Base-by-base conservation (phyloP, 2,329 filamentous ascomycete genomes). In the Neonectria coccinea region DNA sequence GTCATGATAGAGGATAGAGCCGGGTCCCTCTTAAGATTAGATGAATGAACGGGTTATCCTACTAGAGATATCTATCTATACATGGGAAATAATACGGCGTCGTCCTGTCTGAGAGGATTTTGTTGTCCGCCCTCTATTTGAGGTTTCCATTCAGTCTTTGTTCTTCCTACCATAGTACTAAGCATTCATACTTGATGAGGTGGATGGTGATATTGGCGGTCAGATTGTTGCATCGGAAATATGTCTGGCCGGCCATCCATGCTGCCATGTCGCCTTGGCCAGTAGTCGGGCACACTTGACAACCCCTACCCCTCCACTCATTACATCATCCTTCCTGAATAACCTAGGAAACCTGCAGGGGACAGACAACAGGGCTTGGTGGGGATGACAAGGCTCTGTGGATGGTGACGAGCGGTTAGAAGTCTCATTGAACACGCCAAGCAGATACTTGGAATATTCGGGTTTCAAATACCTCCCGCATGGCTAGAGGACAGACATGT, bases 1-100 rank as follows among this genome's bases (percentile, higher is more conserved):
- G 61, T 60, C 64, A 70, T 64, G 66, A 74, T 71, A 67, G 64
- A 72, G 65, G 70, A 71, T 74, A 73, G 72, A 74, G 61, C 62
- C 64, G 66, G 64, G 50, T 65, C 64, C 58, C 67, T 68, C 59
- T 66, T 64, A 69, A 62, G 64, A 71, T 71, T 71, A 74, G 70
- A 74, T 64, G 67, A 72, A 73, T 71, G 72, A 73, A 74, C 58
- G 69, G 63, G 67, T 67, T 66, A 64, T 69, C 70, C 63, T 56
- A 68, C 63, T 59, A 48, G 63, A 70, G 66, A 72, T 67, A 71
- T 68, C 64, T 60, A 72, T 41, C 45, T 61, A 31, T 25, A 44
- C n/a, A 18, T 45, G 47, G 47, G 53, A 45, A 39, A 31, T 62
- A 58, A 57, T 47, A 29, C 45, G 39, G 47, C 47, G 52, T 57